Base-by-base conservation (phyloP, 2,329 filamentous ascomycete species). In the Pseudomassariella vexata region DNA sequence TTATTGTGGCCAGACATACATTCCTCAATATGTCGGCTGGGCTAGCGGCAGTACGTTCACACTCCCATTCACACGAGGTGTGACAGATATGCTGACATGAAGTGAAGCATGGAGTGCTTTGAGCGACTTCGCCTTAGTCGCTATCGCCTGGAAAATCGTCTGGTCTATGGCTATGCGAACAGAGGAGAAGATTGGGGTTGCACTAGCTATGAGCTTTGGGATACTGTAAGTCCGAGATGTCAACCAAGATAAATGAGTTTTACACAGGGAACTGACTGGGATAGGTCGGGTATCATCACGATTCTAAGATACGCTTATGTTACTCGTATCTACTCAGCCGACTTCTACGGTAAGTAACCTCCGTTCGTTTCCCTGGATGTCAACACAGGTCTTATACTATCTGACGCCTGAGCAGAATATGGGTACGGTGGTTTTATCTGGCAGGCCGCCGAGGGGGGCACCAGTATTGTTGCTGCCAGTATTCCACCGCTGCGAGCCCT, bases 31-130 rank as follows among this genome's bases (percentile, higher is more conserved):
- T 14, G 16, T 36, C 17, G 34, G 34, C 19, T 36, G 25, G 24
- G 34, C 30, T 5, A 36, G 34, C 22, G 34, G 29, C 6, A 25
- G 32, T 34, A 22, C 23, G 32, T 28, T 9, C 6, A n/a, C 14
- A 19, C 11, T 6, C 19, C 2, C 19, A 5, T 11, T 27, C 23
- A 20, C 17, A n/a, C 15, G n/a, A 12, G 6, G 8, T 9, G n/a
- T 20, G 16, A 3, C n/a, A n/a, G n/a, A n/a, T n/a, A 21, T 16
- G 16, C 16, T 15, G 21, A 23, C 21, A 4, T 6, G 15, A 10
- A 35, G 33, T 19, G n/a, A n/a, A n/a, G n/a, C n/a, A 5, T 37
- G 35, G 35, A 34, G 26, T 18, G 35, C 35, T 18, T 24, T 30
- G 8, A 34, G 31, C 9, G 35, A 37, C n/a, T 37, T 37, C 16